phyloP scores from a whole-genome alignment of 73 alveolate species.

The Urostyla sp. region DNA sequence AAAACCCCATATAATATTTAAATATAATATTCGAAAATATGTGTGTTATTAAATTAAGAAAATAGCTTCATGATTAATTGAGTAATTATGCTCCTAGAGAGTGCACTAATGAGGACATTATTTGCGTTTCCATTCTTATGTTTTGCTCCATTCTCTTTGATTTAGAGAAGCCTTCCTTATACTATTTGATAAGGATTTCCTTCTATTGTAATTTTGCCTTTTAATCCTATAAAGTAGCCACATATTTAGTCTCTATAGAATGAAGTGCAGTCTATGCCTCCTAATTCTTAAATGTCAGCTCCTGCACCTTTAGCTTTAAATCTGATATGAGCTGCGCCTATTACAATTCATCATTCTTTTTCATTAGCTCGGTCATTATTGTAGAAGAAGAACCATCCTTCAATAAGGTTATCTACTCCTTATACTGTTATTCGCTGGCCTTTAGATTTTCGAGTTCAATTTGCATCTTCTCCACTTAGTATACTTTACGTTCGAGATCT shows the following conservation, averaged over 20 bases:
- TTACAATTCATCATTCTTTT: constrained; percentile 26
- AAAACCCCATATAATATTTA: too few relatives aligned
- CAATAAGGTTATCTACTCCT: constrained; percentile 21
- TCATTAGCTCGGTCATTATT: constrained; percentile 16
- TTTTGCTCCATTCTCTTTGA: constrained; percentile 10
- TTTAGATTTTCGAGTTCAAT: not conserved
- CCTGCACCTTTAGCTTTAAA: constrained; percentile 22
- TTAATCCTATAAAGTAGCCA: not conserved
- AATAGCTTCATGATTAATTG: not conserved
- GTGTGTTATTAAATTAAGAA: not conserved
- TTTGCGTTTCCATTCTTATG: constrained; percentile 1
- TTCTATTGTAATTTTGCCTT: not conserved
- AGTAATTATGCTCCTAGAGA: not conserved
- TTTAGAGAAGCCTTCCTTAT: not conserved
- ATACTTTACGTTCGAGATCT: too few relatives aligned
- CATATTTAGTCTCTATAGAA: not conserved
- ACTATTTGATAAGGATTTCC: not conserved
- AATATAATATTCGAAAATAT: too few relatives aligned
- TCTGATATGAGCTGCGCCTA: constrained; percentile 14
- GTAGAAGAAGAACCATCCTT: constrained; percentile 17
- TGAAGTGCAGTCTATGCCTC: constrained; percentile 21
- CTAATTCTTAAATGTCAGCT: not conserved
- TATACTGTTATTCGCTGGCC: not conserved
- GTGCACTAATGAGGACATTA: constrained; percentile 31
- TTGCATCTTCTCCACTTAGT: not conserved